phyloP scores from a whole-genome alignment of 2,329 filamentous ascomycete species.

The Raffaelea albimanens region DNA sequence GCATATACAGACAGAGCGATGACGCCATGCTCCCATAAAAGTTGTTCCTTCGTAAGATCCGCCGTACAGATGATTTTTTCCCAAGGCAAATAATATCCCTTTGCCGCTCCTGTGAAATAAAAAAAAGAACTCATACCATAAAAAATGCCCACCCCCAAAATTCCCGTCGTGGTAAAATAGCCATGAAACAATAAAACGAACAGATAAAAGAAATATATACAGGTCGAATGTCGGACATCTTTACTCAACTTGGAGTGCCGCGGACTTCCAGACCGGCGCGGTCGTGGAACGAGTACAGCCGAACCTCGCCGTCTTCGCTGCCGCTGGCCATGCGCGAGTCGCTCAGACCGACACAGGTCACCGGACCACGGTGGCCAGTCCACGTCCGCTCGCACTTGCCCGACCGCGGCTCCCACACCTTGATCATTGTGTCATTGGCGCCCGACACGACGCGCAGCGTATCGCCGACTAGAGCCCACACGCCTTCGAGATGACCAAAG shows the following conservation, averaged over 20 bases:
- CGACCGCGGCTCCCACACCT: conserved; percentile 85
- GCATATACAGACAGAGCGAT: not conserved
- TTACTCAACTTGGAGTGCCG: conserved; percentile 42
- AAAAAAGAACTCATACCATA: too few species aligned
- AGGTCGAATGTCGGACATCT: too few species aligned
- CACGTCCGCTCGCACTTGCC: conserved; percentile 90
- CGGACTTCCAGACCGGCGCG: conserved; percentile 32
- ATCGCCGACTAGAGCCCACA: conserved; percentile 62
- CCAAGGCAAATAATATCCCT: too few species aligned
- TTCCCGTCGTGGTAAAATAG: too few species aligned
- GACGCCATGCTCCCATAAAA: not conserved
- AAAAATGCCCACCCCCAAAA: too few species aligned
- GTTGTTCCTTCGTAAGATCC: too few species aligned
- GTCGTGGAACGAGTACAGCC: conserved; percentile 68
- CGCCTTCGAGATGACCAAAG: conserved; percentile 92
- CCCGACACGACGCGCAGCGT: conserved; percentile 66
- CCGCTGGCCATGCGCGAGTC: conserved; percentile 85
- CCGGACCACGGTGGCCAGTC: conserved; percentile 79
- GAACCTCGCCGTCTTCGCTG: conserved; percentile 85
- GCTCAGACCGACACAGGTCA: conserved; percentile 86
- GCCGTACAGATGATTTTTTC: too few species aligned
- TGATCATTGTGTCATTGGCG: conserved; percentile 89
- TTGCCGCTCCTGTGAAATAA: too few species aligned
- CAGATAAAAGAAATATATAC: too few species aligned
- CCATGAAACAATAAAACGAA: too few species aligned